Evolutionary conservation across 2,329 filamentous ascomycete species (phyloP), one percentile per base, ranked within the genome.

Genomic region (Neurospora sp.): DNA sequence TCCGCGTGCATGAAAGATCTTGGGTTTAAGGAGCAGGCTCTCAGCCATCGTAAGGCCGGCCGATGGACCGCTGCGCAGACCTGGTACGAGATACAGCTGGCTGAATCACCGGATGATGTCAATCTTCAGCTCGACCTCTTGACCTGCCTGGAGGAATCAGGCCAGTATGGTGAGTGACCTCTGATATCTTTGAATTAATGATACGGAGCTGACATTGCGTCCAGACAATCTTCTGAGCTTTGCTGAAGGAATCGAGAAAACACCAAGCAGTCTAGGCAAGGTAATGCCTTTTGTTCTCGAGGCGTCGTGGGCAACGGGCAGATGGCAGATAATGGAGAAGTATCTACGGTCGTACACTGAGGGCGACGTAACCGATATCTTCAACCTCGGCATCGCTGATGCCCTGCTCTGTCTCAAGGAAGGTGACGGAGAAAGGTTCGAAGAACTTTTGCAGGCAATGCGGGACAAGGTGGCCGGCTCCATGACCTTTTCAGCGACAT

Each of bases 1-100:
- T 97, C 95, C 1, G 89, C 93, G 23, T 91, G 96, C 77, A 83
- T 98, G 70, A 88, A 93, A 11, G 92, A 97, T 71, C 52, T 62
- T 15, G 52, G 52, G 28, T 62, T 62, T 10, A 62, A 62, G 28
- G 95, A 97, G 78, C 94, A 98, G 78, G 91, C 97, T 39, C 84
- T 97, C 69, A 93, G 96, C 75, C 93, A 99, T 80, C 89, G 92
- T 70, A 98, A 97, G 79, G 92, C 94, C 23, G 96, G 96, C 4
- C 86, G 94, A 72, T 99, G 96, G 94, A 90, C 92, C 17, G 92
- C 95, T 68, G 96, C 94, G 33, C 96, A 98, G 80, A 97, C 92
- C 73, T 99, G 96, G 96, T 98, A 97, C 79, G 94, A 99, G 78
- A 89, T 97, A 73, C 90, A 94, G 73, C 84, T 98, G 40, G 90